These are phyloP conservation scores for Suhomyces bokatorum DNA, from an alignment of 1,139 yeast species.

Conservation along the genomic window DNA sequence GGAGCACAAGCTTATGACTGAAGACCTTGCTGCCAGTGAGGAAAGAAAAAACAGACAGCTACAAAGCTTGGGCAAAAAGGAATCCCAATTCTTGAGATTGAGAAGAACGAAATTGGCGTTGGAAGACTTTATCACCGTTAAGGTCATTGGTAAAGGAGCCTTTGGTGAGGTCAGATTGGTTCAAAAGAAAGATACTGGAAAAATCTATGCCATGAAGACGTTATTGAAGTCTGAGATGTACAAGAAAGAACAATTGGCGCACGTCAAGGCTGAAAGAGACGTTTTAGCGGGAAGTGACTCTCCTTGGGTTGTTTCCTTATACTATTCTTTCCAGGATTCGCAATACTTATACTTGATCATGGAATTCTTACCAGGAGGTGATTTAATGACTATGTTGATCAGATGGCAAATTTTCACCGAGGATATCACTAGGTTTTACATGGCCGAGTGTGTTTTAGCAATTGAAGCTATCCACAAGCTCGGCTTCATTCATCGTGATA, in stretches of 20 bases:
- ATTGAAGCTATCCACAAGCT: slow-evolving; percentile 80
- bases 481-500: slow-evolving; percentile 79
- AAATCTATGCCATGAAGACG: slow-evolving; percentile 84
- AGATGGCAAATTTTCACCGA: slow-evolving; percentile 87
- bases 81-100: slow-evolving; percentile 72
- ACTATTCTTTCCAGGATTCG: slow-evolving; percentile 78
- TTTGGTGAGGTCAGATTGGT: slow-evolving; percentile 83
- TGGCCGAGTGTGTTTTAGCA: slow-evolving; percentile 85
- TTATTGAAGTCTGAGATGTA: slow-evolving; percentile 78
- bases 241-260: slow-evolving; percentile 79
- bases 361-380: slow-evolving; percentile 88
- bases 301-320: slow-evolving; percentile 83
- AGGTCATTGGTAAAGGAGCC: slow-evolving; percentile 85
- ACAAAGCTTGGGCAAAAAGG: slow-evolving; percentile 70
- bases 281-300: slow-evolving; percentile 83
- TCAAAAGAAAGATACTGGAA: slow-evolving; percentile 81
- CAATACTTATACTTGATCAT: slow-evolving; percentile 74
- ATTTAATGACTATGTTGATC: slow-evolving; percentile 82
- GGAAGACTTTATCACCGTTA: slow-evolving; percentile 76
- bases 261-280: slow-evolving; percentile 84
- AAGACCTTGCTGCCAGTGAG: slow-evolving; percentile 61
- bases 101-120: slow-evolving; percentile 73
- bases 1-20: slow-evolving; percentile 65
- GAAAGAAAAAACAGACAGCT: slow-evolving; percentile 75
- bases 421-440: slow-evolving; percentile 78